Evolutionary conservation across 2,329 filamentous ascomycete species (phyloP).

Genomic region (Lasiodiplodia citricola): DNA sequence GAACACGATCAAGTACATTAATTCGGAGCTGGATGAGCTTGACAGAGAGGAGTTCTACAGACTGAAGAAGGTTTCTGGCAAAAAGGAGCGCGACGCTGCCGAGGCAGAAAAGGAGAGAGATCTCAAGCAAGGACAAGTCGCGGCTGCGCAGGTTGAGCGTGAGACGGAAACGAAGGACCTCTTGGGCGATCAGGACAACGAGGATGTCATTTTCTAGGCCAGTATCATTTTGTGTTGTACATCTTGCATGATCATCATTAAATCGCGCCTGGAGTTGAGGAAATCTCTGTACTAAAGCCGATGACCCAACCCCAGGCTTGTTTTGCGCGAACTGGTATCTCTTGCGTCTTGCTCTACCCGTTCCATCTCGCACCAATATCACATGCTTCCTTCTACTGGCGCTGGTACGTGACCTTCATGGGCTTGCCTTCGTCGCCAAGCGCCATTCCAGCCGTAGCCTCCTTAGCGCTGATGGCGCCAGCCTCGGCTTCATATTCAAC

Average conservation of each 20-base stretch:
- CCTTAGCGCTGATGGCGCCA: conserved; percentile 90
- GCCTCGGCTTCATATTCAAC: conserved; percentile 93
- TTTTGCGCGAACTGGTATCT: neutral
- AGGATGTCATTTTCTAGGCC: conserved; percentile 80
- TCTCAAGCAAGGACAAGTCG: conserved; percentile 41
- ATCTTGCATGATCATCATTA: conserved; percentile 3
- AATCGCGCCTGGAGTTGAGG: neutral
- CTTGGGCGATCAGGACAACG: conserved; percentile 75
- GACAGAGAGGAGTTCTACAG: conserved; percentile 98
- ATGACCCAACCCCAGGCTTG: neutral
- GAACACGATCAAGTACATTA: conserved; percentile 99
- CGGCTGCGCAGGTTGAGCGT: conserved; percentile 29
- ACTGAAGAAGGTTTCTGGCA: conserved; percentile 87
- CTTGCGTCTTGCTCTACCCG: neutral
- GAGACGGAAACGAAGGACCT: conserved; percentile 64
- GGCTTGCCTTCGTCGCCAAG: conserved; percentile 75
- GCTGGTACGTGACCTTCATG: conserved; percentile 96
- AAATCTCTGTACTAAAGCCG: neutral
- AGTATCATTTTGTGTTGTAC: neutral
- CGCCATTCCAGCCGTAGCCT: conserved; percentile 84
- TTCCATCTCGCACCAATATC: neutral
- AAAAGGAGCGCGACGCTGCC: conserved; percentile 62
- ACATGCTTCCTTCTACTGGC: conserved; percentile 65
- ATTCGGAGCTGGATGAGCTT: conserved; percentile 95
- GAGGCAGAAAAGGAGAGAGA: conserved; percentile 50